Base-by-base conservation (phyloP, 2,329 filamentous ascomycete genomes). In the Curvularia eragrostidis region DNA sequence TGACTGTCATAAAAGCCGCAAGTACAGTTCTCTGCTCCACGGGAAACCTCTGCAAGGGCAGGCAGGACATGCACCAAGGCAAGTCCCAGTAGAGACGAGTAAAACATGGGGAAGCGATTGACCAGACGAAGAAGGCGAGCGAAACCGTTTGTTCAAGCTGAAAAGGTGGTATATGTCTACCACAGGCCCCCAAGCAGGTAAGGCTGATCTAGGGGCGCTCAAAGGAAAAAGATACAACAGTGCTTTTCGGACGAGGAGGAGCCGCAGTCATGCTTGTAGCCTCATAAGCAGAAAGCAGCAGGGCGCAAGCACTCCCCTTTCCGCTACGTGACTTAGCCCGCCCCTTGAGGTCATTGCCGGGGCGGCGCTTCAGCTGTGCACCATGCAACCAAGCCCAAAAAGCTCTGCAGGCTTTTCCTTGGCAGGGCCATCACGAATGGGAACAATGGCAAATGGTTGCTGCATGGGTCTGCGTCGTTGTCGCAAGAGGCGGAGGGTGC, bases 1-100 rank as follows among this genome's bases (percentile, higher is more conserved):
- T 64, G 56, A 1, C 65, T 56, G 59, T 83, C 80, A 55, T 77
- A 75, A 56, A 79, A 83, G 12, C 81, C 81, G 62, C 81, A 83
- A 24, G 74, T 72, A 59, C 81, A 83, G 54, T 76, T 72, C 9
- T 58, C 59, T n/a, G 62, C 46, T 10, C 52, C 61, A 26, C 59
- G 59, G 2, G 48, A 46, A 28, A 70, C 63, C 48, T 70, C 64
- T 24, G 68, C 65, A 42, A 58, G 56, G 23, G 52, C 57, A 44
- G 57, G 55, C 24, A 64, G 53, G 34, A 59, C 52, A 42, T 58
- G 62, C 23, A 65, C 38, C 39, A 71, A 50, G 52, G 64, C 30
- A 39, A 62, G 55, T 32, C 63, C 28, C 48, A 66, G 52, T 39
- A 58, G 46, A 41, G 38, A 47, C 9, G 56, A 41, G 28, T 30